Base-by-base conservation (phyloP, 2,329 filamentous ascomycete species). In the Cryphonectria carpinicola region DNA sequence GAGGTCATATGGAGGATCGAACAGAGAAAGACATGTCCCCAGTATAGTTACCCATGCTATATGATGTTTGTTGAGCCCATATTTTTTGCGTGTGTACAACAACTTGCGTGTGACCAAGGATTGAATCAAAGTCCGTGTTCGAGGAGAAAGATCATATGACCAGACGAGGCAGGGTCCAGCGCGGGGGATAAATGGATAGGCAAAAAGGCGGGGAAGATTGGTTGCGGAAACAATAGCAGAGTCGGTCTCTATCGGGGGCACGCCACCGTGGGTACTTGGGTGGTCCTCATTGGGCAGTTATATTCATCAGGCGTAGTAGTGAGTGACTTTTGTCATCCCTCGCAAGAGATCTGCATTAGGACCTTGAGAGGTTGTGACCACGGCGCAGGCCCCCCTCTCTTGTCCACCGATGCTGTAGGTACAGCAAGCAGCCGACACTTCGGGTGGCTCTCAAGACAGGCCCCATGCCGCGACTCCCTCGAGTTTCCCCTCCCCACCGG, bases 231-330 rank as follows among this genome's bases (percentile, higher is more conserved):
- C 28, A n/a, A 39, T n/a, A 25, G 4, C 28, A 37, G 10, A 32
- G n/a, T 7, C 25, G 46, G 28, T 41, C 52, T 56, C 52, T 6
- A 14, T 56, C 25, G 52, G 52, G 28, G 52, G 25, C 25, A 28
- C 52, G 28, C 25, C 14, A 58, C 54, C 28, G 25, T 32, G 54
- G 14, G 6, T 64, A 39, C 39, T 43, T n/a, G 7, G 39, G 2
- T 46, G 61, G 25, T 64, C 2, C 13, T 56, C 17, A 66, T 63
- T 62, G 46, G 41, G 35, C 63, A 66, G 32, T 32, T 69, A 25
- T 58, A 62, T 61, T 66, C 32, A 54, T 66, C 56, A 65, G 32
- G 63, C 63, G 39, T 65, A 56, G 39, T 65, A 56, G 32, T 13
- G 61, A 49, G 22, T n/a, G 62, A 56, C 32, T 32, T n/a, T 25